Conservation (phyloP, 2,329 filamentous ascomycete species). For the Aspergillus sp. region DNA sequence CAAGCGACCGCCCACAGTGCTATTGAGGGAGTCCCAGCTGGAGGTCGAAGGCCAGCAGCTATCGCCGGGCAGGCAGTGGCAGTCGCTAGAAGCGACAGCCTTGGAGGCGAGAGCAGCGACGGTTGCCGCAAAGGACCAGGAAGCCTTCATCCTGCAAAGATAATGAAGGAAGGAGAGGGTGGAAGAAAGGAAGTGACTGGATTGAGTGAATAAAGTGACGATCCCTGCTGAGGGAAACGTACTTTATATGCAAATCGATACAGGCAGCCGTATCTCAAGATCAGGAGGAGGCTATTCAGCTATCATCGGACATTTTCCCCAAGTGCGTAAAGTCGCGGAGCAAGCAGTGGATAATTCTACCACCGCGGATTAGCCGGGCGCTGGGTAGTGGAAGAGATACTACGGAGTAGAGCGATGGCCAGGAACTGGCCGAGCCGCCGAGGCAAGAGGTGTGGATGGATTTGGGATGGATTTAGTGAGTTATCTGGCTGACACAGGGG, state of each 20-base stretch:
- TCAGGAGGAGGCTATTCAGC: not conserved
- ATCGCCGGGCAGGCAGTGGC: slow-evolving; percentile 38
- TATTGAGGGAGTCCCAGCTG: slow-evolving; percentile 40
- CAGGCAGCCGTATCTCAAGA: not conserved
- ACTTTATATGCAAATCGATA: not conserved
- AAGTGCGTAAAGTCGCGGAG: slow-evolving; percentile 16
- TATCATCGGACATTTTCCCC: slow-evolving; percentile 29
- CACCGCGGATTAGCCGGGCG: not conserved
- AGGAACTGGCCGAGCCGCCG: not conserved
- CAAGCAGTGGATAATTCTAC: not conserved
- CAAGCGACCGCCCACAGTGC: slow-evolving; percentile 40
- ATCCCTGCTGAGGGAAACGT: not conserved
- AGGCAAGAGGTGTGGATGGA: not conserved
- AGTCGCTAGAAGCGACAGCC: slow-evolving; percentile 10
- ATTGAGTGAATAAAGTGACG: not conserved
- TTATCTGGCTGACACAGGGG: not conserved
- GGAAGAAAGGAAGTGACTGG: not conserved
- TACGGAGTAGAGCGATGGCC: not conserved
- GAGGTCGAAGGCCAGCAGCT: slow-evolving; percentile 40
- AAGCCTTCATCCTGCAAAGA: slow-evolving; percentile 27
- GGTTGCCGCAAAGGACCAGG: slow-evolving; percentile 19
- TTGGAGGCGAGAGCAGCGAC: slow-evolving; percentile 20
- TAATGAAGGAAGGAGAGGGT: slow-evolving; percentile 6
- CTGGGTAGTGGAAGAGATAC: not conserved
- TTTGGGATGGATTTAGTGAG: not conserved